phyloP scores from a whole-genome alignment of 1,284 basidiomycete genomes.

The Puccinia coronata region DNA sequence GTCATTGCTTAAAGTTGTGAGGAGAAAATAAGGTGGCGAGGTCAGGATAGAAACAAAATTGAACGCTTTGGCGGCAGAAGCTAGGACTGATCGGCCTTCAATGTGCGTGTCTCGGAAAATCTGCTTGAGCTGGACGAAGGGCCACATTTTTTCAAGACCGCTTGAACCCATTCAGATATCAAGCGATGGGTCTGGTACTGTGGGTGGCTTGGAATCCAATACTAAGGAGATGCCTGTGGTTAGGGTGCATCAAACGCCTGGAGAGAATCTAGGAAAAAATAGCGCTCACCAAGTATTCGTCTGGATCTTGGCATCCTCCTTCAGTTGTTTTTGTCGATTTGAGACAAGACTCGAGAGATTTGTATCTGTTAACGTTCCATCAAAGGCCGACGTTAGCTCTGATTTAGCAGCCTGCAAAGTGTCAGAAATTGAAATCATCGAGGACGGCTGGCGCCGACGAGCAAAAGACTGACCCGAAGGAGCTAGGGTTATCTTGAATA shows the following conservation, averaged over 20 bases:
- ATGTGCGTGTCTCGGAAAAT: neutral
- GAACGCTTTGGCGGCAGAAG: too few relatives aligned
- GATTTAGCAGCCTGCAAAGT: neutral
- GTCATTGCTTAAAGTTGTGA: too few relatives aligned
- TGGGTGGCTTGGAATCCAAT: constrained; percentile 30
- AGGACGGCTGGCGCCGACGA: neutral
- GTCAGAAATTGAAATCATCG: neutral
- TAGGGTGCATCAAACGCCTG: too few relatives aligned
- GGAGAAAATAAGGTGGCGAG: too few relatives aligned
- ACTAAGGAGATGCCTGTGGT: too few relatives aligned
- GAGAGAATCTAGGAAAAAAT: too few relatives aligned
- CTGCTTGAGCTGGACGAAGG: neutral
- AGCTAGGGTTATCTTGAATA: neutral
- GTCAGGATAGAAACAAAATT: too few relatives aligned
- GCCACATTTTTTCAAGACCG: constrained; percentile 3
- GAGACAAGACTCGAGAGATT: constrained; percentile 7
- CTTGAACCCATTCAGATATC: constrained; percentile 26
- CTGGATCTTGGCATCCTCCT: neutral
- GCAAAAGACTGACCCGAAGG: constrained; percentile 16
- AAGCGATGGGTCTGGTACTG: constrained; percentile 25
- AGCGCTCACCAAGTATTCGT: constrained; percentile 4
- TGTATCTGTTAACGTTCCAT: constrained; percentile 11
- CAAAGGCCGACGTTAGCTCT: neutral
- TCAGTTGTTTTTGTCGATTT: constrained; percentile 20
- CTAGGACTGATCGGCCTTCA: too few relatives aligned